Percentiles rank a stretch among this genome's conserved stretches.
Evolutionary conservation across 257 asterid genomes (phyloP).

Genomic region (Capsicum pubescens): DNA sequence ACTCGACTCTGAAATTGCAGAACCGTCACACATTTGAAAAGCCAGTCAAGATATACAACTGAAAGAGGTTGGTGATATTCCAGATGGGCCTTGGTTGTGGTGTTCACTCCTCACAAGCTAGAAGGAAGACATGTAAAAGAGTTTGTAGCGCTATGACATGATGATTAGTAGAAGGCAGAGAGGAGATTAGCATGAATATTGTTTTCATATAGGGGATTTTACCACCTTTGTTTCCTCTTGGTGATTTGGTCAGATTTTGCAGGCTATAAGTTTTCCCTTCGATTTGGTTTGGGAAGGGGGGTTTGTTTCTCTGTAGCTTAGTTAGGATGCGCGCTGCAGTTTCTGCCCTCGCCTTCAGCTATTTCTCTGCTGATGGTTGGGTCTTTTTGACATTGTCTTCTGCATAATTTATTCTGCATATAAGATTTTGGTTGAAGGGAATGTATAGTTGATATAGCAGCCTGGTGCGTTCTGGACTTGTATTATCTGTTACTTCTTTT

Average conservation of each 20-base stretch:
- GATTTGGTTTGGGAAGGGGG: conserved; percentile 12
- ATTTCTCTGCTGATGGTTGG: not conserved
- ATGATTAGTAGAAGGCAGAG: conserved; percentile 8
- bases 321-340: conserved; percentile 27
- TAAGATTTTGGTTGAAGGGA: conserved; percentile 38
- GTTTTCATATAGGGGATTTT: not conserved
- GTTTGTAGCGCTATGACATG: conserved; percentile 27
- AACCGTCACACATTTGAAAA: conserved; percentile 89
- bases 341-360: conserved; percentile 28
- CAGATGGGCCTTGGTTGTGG: not conserved
- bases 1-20: conserved; percentile 52
- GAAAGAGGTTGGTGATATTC: conserved; percentile 25
- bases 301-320: conserved; percentile 16
- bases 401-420: conserved; percentile 29
- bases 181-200: conserved; percentile 19
- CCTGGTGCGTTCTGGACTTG: conserved; percentile 9
- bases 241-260: conserved; percentile 22
- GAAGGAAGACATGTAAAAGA: conserved; percentile 17
- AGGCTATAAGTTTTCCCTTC: not conserved
- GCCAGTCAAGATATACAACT: conserved; percentile 91
- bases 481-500: conserved; percentile 18
- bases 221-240: conserved; percentile 21
- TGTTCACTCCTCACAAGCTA: conserved; percentile 4
- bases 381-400: conserved; percentile 24
- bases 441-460: conserved; percentile 37